Evolutionary conservation across 164 flowering plant species (phyloP), one percentile per base, ranked within the genome.

Genomic region (Piper betle): DNA sequence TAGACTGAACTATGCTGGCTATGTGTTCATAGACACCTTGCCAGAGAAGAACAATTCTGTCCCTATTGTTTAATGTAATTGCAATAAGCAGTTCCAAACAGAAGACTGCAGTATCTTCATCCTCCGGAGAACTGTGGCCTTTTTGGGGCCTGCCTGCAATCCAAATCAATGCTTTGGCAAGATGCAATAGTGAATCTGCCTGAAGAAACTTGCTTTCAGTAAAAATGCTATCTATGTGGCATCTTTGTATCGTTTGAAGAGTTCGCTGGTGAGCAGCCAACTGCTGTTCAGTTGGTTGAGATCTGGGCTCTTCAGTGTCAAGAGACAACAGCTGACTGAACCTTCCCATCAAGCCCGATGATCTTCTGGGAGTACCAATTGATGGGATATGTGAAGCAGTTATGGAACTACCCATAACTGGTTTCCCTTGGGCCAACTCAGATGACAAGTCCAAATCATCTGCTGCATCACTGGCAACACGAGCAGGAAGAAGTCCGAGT

Each of bases 101-200:
- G 71, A 77, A 74, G 16, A 77, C 78, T 5, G 78, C 78, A 60
- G 76, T 68, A 58, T 74, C 76, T 70, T 74, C 80, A 69, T 74
- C 78, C 63, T 77, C 80, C 1, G 73, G 71, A 53, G 76, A 69
- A 6, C 48, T 65, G 68, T 67, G 72, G 57, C 75, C 74, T 42
- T 70, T 72, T 33, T 69, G 75, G 8, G 72, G 67, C 48, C 71
- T 58, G 10, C 72, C 76, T 25, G 76, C 69, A 20, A 70, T 75
- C 73, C 73, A 67, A 8, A 70, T 70, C 39, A 75, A 64, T 19
- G 79, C 79, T 64, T 68, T 67, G 5, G 75, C 76, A 62, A 75
- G 74, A 37, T 75, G 71, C 65, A 67, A 65, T 25, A 75, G 61
- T 1, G 79, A 75, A 57, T 75, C 79, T 20, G 75, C 69, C 38